These are phyloP conservation scores for Solanum arcanum DNA, from an alignment of 257 asterid species.

Conservation along the genomic window DNA sequence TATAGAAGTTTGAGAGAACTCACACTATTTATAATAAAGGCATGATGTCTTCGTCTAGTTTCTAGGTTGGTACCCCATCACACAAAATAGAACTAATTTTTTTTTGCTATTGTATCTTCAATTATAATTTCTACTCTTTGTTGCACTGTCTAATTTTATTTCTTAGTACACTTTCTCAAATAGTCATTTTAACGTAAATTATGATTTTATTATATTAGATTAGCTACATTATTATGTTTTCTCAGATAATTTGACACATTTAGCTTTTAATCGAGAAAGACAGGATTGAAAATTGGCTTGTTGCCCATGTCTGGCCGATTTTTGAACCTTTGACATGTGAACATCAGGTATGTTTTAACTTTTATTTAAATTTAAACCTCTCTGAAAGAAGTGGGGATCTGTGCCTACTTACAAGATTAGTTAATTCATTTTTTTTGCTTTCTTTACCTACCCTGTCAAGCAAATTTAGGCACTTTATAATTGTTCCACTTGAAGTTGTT, in stretches of 20 bases:
- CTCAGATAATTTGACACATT: no score
- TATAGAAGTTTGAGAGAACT: neutral
- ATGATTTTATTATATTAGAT: neutral
- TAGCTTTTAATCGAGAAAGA: no score
- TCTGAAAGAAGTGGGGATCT: neutral
- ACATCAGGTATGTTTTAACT: constrained; percentile 48
- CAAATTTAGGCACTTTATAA: no score
- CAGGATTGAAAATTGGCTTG: no score
- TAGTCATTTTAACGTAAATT: neutral
- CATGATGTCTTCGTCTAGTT: neutral
- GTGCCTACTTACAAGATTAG: neutral
- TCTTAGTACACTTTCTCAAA: neutral
- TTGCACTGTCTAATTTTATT: no score
- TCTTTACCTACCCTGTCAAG: no score
- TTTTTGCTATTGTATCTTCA: no score
- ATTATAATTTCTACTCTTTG: no score
- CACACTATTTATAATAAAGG: neutral
- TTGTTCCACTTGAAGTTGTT: no score
- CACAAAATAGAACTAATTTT: neutral
- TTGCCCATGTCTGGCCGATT: no score
- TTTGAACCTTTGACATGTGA: constrained; percentile 21
- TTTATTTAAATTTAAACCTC: neutral
- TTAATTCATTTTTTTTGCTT: no score
- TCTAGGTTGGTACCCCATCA: neutral
- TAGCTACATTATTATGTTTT: neutral